A percentile compares a stretch with the other conserved stretches of the same genome.
phyloP scores from a whole-genome alignment of 202 grass and related monocot genomes.

The Panicum virgatum region DNA sequence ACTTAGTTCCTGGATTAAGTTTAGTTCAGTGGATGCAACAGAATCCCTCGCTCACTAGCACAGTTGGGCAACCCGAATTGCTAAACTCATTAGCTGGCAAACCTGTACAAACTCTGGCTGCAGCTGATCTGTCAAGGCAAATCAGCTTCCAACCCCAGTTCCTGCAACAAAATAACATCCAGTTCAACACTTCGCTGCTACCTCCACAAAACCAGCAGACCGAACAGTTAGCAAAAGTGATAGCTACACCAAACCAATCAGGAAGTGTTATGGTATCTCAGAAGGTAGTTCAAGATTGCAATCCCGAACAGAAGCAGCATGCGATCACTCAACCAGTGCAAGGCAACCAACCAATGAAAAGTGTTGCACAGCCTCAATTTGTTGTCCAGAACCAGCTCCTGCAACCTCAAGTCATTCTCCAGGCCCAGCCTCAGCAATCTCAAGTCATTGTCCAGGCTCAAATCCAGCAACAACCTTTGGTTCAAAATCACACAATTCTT shows the following conservation, averaged over 20 bases:
- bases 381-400: constrained; percentile 43
- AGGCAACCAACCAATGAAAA: constrained; percentile 44
- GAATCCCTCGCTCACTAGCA: constrained; percentile 45
- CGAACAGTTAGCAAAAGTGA: constrained; percentile 49
- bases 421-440: constrained; percentile 51
- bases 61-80: constrained; percentile 62
- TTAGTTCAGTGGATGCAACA: constrained; percentile 89
- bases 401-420: constrained; percentile 49
- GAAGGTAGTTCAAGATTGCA: constrained; percentile 51
- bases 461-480: constrained; percentile 50
- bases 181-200: constrained; percentile 45
- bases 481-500: constrained; percentile 46
- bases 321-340: constrained; percentile 35
- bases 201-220: constrained; percentile 60
- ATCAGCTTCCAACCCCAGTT: constrained; percentile 65
- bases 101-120: constrained; percentile 50
- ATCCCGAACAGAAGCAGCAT: constrained; percentile 53
- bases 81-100: constrained; percentile 61
- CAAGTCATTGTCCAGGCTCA: constrained; percentile 44
- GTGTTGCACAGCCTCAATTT: constrained; percentile 39
- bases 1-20: constrained; percentile 68
- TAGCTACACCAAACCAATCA: constrained; percentile 42
- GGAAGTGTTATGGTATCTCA: constrained; percentile 42
- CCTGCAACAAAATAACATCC: constrained; percentile 65
- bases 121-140: constrained; percentile 64